These are phyloP conservation scores for Leptosphaerulina australis DNA, from an alignment of 2,329 filamentous ascomycete genomes.

Conservation along the genomic window DNA sequence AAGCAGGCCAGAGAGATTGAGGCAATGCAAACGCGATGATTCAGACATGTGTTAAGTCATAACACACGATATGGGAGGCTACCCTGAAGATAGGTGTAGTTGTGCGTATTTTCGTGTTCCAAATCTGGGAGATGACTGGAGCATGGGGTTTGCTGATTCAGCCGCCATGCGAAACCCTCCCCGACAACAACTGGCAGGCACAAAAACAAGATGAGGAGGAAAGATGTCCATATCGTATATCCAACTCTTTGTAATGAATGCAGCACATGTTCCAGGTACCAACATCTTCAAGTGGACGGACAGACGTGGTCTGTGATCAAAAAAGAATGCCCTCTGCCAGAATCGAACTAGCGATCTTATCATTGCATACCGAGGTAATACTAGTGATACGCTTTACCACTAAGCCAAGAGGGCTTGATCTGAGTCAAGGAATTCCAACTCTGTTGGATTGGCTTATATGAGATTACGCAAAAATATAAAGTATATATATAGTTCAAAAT, in stretches of 20 bases:
- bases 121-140: neutral
- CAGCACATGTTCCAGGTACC: no score
- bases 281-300: no score
- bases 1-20: conserved; percentile 15
- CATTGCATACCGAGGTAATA: conserved; percentile 34
- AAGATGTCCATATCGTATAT: no score
- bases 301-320: no score
- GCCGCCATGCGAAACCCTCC: neutral
- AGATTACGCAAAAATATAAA: accelerated
- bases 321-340: conserved; percentile 42
- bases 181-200: neutral
- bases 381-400: conserved; percentile 50
- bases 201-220: neutral
- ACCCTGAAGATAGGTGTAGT: neutral
- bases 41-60: neutral
- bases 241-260: no score
- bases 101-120: neutral
- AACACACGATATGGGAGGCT: neutral
- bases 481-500: neutral
- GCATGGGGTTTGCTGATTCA: neutral
- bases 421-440: conserved; percentile 6
- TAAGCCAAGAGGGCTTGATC: conserved; percentile 42
- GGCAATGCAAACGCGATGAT: conserved; percentile 6
- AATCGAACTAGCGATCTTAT: conserved; percentile 49
- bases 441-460: conserved; percentile 17